Evolutionary conservation across 768 basidiomycete genomes (phyloP).

Genomic region (Piloderma croceum): DNA sequence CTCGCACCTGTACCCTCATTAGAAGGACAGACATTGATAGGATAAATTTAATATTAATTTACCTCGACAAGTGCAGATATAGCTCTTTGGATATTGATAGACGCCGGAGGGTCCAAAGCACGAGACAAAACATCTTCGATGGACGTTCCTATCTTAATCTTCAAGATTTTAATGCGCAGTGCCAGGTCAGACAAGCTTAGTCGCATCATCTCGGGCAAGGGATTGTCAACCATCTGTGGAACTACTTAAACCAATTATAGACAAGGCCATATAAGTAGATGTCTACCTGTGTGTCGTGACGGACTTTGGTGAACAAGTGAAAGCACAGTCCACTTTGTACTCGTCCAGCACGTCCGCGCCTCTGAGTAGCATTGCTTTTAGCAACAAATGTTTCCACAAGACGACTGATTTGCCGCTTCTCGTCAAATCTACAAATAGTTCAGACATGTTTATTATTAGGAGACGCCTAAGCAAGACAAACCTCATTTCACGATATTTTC

Average conservation of each 20-base stretch:
- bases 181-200: slow-evolving; percentile 89
- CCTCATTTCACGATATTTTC: slow-evolving; percentile 94
- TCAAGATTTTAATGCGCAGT: slow-evolving; percentile 90
- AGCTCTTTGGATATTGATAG: slow-evolving; percentile 85
- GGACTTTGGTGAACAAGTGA: slow-evolving; percentile 87
- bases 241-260: not conserved
- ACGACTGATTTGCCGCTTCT: slow-evolving; percentile 92
- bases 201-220: slow-evolving; percentile 92
- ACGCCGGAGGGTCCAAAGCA: slow-evolving; percentile 84
- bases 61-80: slow-evolving; percentile 89
- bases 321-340: slow-evolving; percentile 88
- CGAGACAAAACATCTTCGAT: slow-evolving; percentile 87
- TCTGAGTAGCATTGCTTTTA: slow-evolving; percentile 84
- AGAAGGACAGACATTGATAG: not conserved
- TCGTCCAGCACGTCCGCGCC: slow-evolving; percentile 87
- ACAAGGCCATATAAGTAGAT: not conserved
- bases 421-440: slow-evolving; percentile 82
- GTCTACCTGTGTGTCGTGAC: slow-evolving; percentile 73
- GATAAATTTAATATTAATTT: slow-evolving; percentile 8
- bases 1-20: slow-evolving; percentile 55
- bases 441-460: not conserved
- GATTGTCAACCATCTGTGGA: slow-evolving; percentile 76
- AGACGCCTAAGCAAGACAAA: slow-evolving; percentile 19
- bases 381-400: slow-evolving; percentile 90
- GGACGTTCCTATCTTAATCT: slow-evolving; percentile 73